Base-by-base conservation (phyloP, 306 rosid genomes). In the Pueraria montana region DNA sequence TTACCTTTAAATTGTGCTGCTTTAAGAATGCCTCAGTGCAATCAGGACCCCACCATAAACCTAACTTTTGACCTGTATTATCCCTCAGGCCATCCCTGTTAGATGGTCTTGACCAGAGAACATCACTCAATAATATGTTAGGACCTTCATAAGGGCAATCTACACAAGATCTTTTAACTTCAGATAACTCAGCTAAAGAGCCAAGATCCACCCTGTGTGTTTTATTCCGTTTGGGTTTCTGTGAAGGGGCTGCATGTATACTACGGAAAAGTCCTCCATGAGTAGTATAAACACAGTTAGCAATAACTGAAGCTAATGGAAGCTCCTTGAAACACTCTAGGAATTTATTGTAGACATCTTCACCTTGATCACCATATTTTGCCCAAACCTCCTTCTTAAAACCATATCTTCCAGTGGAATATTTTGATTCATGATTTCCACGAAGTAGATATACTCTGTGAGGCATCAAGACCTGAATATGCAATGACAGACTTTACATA, bases 201-300 rank as follows among this genome's bases (percentile, higher is more conserved):
- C 98, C 97, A 80, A 92, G 84, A 66, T 91, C 92, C 75, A 91
- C 89, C 71, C 74, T 86, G 3, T 81, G 90, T 24, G 83, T 77
- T 87, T 88, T 89, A 85, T 86, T 88, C 81, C 86, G 84, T 86
- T 92, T 90, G 8, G 84, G 53, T 66, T 82, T 93, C 77, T 74
- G 90, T 53, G 79, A 79, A 58, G 89, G 64, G 20, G 86, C 62
- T 52, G 77, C 69, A 55, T 64, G 77, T 24, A 72, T 76, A 67
- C 93, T 90, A 21, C 97, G 95, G 80, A 95, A 95, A 82, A 92
- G 90, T 77, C 98, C 97, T 87, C 98, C 98, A 76, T 93, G 97
- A 74, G 95, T 85, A 68, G 91, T 91, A 86, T 90, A 95, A 74
- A 89, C 97, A 85, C 90, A 82, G 32, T 90, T 88, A 53, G 92